These are phyloP conservation scores for Ophiostoma montium DNA, from an alignment of 2,329 filamentous ascomycete species.

Conservation along the genomic window DNA sequence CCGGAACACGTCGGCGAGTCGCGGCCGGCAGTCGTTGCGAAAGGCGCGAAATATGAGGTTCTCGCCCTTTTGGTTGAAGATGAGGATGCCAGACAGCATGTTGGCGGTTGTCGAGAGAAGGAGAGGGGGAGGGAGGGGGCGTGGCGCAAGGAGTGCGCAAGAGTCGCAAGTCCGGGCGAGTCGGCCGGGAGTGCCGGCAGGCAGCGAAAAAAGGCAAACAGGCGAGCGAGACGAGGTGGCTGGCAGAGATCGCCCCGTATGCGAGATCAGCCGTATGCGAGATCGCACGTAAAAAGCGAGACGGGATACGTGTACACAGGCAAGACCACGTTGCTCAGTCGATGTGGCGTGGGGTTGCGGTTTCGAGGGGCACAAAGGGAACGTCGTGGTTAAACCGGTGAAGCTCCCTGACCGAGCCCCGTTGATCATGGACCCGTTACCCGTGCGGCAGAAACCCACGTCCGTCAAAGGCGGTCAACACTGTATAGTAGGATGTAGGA, in stretches of 20 bases:
- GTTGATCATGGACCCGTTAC: no score
- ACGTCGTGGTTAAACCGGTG: no score
- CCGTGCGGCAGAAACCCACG: conserved; percentile 1
- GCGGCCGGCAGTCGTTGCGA: conserved; percentile 93
- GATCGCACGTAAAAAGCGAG: no score
- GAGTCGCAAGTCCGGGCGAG: neutral
- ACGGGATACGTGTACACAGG: no score
- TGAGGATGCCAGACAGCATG: conserved; percentile 93
- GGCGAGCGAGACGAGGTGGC: neutral
- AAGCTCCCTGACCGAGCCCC: no score
- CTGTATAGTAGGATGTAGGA: no score
- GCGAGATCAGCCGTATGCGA: no score
- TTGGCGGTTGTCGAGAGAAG: neutral
- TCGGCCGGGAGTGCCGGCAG: neutral
- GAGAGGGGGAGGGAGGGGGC: neutral
- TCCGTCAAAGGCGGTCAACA: neutral
- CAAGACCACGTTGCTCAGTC: neutral
- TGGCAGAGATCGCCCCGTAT: no score
- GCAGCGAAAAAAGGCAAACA: neutral
- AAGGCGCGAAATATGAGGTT: conserved; percentile 99
- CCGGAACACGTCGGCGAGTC: conserved; percentile 95
- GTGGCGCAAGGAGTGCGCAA: no score
- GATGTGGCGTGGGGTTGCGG: no score
- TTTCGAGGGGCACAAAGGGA: no score
- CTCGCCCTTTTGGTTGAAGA: conserved; percentile 99